These are phyloP conservation scores for Claviceps sp. DNA, from an alignment of 2,329 filamentous ascomycete genomes.

Conservation along the genomic window DNA sequence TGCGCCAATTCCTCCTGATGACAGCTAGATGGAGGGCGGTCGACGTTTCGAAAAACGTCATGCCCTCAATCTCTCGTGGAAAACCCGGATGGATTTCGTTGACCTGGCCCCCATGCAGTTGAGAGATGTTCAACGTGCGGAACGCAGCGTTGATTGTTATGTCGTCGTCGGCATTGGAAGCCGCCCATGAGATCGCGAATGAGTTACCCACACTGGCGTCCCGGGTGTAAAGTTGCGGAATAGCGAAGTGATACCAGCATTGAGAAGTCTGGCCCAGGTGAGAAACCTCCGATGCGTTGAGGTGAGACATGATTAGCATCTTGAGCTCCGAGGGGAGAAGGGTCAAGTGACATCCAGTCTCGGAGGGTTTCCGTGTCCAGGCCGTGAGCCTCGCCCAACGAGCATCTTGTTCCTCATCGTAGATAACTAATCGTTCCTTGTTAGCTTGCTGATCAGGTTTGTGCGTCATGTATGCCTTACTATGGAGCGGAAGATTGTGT, in stretches of 20 bases:
- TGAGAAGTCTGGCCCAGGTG: neutral
- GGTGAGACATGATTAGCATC: neutral
- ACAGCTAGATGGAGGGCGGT: conserved; percentile 3
- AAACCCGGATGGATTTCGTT: neutral
- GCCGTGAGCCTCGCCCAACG: neutral
- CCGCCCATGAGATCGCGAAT: conserved; percentile 2
- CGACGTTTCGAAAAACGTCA: neutral
- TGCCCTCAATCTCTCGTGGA: neutral
- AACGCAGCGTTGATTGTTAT: neutral
- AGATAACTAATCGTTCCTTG: neutral
- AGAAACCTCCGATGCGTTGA: neutral
- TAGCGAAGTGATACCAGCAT: neutral
- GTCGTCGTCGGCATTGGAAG: neutral
- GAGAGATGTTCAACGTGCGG: neutral
- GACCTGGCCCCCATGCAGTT: neutral
- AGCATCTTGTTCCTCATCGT: conserved; percentile 24
- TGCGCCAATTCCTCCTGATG: neutral
- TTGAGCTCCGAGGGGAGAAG: conserved; percentile 1
- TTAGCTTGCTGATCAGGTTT: neutral
- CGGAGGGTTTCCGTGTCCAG: neutral
- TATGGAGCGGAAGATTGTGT: neutral
- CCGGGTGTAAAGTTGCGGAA: neutral
- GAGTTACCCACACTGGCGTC: conserved; percentile 1
- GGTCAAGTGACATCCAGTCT: neutral
- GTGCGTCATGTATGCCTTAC: neutral